Evolutionary conservation across 2,329 filamentous ascomycete species (phyloP).

Genomic region (Ceratocystis papillata): DNA sequence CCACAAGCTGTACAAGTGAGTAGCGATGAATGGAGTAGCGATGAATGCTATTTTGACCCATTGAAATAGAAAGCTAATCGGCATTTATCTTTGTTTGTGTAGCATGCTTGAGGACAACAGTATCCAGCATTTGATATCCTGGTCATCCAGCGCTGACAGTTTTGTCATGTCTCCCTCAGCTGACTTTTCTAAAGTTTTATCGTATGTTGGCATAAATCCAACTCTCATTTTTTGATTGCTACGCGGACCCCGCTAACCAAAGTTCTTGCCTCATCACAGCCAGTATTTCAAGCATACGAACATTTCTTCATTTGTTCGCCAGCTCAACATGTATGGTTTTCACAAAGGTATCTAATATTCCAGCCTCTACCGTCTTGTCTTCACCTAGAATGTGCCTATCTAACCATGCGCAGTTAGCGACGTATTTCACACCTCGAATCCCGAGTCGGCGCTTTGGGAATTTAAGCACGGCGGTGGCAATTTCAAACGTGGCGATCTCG

Average conservation of each 20-base stretch:
- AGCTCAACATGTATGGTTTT: slow-evolving; percentile 99
- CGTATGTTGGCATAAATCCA: slow-evolving; percentile 49
- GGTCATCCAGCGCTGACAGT: slow-evolving; percentile 87
- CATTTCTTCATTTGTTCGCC: slow-evolving; percentile 94
- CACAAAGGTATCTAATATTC: slow-evolving; percentile 65
- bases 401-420: slow-evolving; percentile 63
- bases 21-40: background rate
- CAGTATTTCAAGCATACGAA: slow-evolving; percentile 99
- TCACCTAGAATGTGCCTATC: background rate
- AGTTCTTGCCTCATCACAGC: slow-evolving; percentile 36
- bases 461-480: slow-evolving; percentile 97
- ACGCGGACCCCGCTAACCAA: background rate
- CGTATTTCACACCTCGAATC: slow-evolving; percentile 89
- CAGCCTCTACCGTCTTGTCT: background rate
- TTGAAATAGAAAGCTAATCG: slow-evolving; percentile 26
- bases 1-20: slow-evolving; percentile 92
- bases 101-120: slow-evolving; percentile 94
- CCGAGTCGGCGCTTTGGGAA: slow-evolving; percentile 92
- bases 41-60: background rate
- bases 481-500: slow-evolving; percentile 89
- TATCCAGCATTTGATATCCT: slow-evolving; percentile 93
- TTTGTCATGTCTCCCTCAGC: slow-evolving; percentile 98
- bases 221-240: no score
- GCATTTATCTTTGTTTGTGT: slow-evolving; percentile 26
- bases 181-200: slow-evolving; percentile 95